These are phyloP conservation scores for Gossypium lobatum DNA, from an alignment of 441 rosid species.

Conservation along the genomic window DNA sequence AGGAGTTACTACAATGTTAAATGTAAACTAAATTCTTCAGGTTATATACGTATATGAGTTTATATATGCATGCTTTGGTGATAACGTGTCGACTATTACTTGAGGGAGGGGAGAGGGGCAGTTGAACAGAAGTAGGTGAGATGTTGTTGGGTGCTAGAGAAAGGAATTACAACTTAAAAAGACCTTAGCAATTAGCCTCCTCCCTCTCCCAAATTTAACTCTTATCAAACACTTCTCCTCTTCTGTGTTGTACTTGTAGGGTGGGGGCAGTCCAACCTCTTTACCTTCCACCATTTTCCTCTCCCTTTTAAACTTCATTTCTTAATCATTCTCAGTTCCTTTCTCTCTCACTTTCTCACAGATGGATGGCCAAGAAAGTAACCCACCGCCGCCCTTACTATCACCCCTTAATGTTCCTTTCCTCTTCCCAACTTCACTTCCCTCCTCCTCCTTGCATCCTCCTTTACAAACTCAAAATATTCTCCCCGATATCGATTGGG, in stretches of 20 bases:
- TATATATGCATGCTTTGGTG: conserved; percentile 21
- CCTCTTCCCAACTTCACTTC: conserved; percentile 18
- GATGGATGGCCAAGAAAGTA: conserved; percentile 41
- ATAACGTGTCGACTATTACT: conserved; percentile 36
- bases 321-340: conserved; percentile 22
- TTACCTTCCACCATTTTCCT: conserved; percentile 17
- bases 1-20: too few species aligned
- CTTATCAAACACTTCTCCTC: not conserved
- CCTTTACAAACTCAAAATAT: conserved; percentile 18
- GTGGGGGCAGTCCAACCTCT: conserved; percentile 44
- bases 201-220: conserved; percentile 8
- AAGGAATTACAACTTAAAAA: not conserved
- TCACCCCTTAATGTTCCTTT: conserved; percentile 25
- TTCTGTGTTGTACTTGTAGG: conserved; percentile 7
- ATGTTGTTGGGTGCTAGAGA: conserved; percentile 47
- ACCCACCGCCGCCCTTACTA: conserved; percentile 8
- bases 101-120: conserved; percentile 29
- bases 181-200: not conserved
- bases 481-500: conserved; percentile 51
- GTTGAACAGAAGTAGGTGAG: conserved; percentile 68
- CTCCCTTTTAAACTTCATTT: conserved; percentile 9
- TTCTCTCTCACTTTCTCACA: conserved; percentile 1
- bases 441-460: conserved; percentile 15
- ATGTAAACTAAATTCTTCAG: not conserved
- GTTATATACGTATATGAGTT: not conserved